phyloP scores from a whole-genome alignment of 352 stramenopile genomes.

The Globisporangium splendens region DNA sequence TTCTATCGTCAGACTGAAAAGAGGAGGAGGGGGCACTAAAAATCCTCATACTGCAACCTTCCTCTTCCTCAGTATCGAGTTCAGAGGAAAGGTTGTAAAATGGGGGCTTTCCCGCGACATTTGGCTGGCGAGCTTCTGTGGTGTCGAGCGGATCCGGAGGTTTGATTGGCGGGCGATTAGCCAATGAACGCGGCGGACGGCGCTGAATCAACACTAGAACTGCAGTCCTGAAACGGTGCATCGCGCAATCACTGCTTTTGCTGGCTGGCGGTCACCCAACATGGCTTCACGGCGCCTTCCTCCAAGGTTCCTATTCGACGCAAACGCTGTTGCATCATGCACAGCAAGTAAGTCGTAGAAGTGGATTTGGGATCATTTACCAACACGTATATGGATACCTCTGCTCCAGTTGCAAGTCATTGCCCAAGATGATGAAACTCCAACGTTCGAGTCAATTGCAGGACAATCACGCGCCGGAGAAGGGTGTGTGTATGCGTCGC shows the following conservation, averaged over 20 bases:
- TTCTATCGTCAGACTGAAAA: background rate
- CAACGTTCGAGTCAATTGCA: no score
- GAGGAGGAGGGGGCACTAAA: no score
- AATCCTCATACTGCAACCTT: no score
- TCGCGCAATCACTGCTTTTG: background rate
- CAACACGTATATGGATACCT: no score
- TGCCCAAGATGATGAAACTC: no score
- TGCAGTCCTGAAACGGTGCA: background rate
- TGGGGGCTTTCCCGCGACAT: background rate
- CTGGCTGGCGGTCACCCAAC: no score
- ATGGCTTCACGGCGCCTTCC: no score
- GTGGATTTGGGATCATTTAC: no score
- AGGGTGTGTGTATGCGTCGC: no score
- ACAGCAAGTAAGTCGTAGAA: no score
- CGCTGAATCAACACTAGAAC: background rate
- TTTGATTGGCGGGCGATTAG: background rate
- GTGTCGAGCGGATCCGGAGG: background rate
- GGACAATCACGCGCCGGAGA: no score
- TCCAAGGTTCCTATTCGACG: background rate
- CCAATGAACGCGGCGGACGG: background rate
- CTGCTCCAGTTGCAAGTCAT: no score
- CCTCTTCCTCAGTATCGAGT: background rate
- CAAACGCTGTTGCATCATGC: background rate
- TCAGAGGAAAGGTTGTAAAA: background rate
- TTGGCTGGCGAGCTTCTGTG: background rate